These are phyloP conservation scores for Trypanosoma melophagium DNA, from an alignment of 208 protist genomes.

Conservation along the genomic window DNA sequence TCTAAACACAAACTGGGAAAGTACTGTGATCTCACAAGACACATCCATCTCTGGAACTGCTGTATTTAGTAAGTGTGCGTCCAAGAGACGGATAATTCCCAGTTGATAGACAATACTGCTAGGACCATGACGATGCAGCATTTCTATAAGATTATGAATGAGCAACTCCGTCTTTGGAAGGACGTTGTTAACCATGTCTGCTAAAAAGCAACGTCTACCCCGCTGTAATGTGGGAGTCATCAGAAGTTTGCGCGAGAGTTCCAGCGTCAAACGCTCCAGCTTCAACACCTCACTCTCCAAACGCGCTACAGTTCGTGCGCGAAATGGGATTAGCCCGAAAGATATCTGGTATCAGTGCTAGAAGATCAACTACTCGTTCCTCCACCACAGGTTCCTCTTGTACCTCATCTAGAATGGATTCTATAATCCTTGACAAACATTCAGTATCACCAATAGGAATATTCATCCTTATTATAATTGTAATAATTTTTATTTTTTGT, in stretches of 20 bases:
- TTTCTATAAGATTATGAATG: constrained; percentile 24
- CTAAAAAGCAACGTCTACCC: constrained; percentile 28
- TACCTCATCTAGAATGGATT: constrained; percentile 6
- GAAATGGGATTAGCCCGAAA: constrained; percentile 23
- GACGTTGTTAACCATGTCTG: constrained; percentile 32
- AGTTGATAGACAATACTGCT: constrained; percentile 17
- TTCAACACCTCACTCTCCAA: constrained; percentile 18
- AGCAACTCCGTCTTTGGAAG: constrained; percentile 31
- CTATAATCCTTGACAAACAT: constrained; percentile 16
- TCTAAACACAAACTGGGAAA: constrained; percentile 14
- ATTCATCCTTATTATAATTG: not conserved
- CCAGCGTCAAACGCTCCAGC: constrained; percentile 14
- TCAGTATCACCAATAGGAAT: constrained; percentile 3
- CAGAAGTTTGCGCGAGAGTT: constrained; percentile 26
- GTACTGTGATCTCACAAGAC: constrained; percentile 7
- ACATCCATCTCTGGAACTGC: not conserved
- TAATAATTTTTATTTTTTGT: not conserved
- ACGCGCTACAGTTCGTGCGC: constrained; percentile 19
- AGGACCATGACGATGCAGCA: constrained; percentile 18
- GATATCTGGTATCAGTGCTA: constrained; percentile 16
- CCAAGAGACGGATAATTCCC: constrained; percentile 13
- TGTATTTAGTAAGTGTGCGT: not conserved
- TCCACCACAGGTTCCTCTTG: constrained; percentile 16
- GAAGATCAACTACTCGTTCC: constrained; percentile 13
- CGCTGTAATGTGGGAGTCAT: constrained; percentile 27